A percentile compares a stretch with the other conserved stretches of the same genome.
phyloP scores from a whole-genome alignment of 176 grass and related monocot species.

The Triticum dicoccoides region DNA sequence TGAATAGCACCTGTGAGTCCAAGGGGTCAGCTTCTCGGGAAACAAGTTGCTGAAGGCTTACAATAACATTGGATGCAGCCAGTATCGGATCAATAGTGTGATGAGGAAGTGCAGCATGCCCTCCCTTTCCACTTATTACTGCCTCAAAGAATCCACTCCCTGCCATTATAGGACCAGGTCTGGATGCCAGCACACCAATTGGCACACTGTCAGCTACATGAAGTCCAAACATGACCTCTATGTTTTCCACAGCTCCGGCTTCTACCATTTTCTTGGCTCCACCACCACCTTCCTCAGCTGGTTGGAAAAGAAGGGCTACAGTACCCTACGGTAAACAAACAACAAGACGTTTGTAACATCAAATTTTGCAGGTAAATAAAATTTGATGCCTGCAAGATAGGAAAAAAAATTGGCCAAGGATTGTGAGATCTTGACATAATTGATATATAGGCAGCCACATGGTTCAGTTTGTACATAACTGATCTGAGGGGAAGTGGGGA shows the following conservation, averaged over 20 bases:
- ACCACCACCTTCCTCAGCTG: conserved; percentile 85
- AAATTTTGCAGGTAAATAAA: neutral
- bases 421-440: neutral
- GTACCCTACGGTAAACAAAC: conserved; percentile 62
- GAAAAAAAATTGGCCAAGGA: neutral
- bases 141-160: conserved; percentile 89
- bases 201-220: conserved; percentile 52
- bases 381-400: neutral
- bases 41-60: conserved; percentile 92
- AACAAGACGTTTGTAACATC: neutral
- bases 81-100: conserved; percentile 96
- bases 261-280: conserved; percentile 96
- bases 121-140: conserved; percentile 89
- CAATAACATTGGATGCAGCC: conserved; percentile 95
- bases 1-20: conserved; percentile 77
- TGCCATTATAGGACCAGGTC: conserved; percentile 78
- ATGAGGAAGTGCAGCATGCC: conserved; percentile 91
- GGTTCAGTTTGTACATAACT: conserved; percentile 5
- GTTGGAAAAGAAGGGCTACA: conserved; percentile 79
- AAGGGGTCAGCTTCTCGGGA: conserved; percentile 94
- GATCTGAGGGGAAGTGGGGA: neutral
- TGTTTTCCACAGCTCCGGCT: conserved; percentile 60
- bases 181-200: conserved; percentile 64
- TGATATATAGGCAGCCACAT: neutral
- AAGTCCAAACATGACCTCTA: conserved; percentile 85